Percentiles rank a stretch among this genome's conserved stretches.
Evolutionary conservation across 2,329 filamentous ascomycete genomes (phyloP).

Genomic region (Grosmannia clavigera): DNA sequence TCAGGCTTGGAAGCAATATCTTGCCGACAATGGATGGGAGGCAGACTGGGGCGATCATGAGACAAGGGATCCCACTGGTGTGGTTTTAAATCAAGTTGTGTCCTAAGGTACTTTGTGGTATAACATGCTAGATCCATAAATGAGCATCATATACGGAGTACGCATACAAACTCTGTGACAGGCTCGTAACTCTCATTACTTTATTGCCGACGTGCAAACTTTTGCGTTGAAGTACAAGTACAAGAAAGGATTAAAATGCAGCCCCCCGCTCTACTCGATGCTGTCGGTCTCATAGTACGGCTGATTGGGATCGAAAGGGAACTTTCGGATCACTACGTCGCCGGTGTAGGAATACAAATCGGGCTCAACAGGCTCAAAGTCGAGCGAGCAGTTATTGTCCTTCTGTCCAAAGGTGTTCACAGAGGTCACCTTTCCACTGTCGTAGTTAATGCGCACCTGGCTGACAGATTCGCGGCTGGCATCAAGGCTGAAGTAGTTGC

Average conservation of each 20-base stretch:
- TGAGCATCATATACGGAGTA: no score
- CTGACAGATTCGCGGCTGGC: constrained; percentile 26
- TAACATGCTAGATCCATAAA: no score
- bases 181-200: no score
- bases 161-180: no score
- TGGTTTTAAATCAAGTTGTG: constrained; percentile 1
- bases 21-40: constrained; percentile 29
- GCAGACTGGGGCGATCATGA: constrained; percentile 20
- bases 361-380: constrained; percentile 4
- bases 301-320: constrained; percentile 24
- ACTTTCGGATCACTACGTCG: constrained; percentile 22
- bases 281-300: constrained; percentile 21
- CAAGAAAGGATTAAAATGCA: neutral
- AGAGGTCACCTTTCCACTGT: neutral
- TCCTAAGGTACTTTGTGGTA: neutral
- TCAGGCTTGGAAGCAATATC: constrained; percentile 28
- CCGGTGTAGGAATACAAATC: constrained; percentile 16
- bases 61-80: constrained; percentile 17
- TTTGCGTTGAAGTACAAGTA: no score
- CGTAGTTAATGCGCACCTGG: constrained; percentile 23
- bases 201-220: no score
- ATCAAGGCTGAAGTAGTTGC: constrained; percentile 30
- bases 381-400: constrained; percentile 4
- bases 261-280: constrained; percentile 7
- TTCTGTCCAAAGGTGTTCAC: constrained; percentile 8